Evolutionary conservation across 768 basidiomycete species (phyloP).

Genomic region (Mycena polygramma): DNA sequence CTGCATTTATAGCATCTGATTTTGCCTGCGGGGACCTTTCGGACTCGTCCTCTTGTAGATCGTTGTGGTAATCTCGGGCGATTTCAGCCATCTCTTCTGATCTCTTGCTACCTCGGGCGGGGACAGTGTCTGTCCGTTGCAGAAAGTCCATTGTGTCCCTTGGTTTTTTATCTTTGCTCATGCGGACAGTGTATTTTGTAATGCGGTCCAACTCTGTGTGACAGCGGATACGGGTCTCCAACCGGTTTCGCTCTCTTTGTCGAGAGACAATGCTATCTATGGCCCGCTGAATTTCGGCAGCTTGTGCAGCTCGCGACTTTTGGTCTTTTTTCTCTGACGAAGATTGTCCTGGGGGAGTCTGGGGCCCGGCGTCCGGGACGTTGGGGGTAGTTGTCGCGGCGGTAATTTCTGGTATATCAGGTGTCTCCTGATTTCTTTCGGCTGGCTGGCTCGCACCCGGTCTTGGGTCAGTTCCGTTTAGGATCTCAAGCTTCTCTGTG

Average conservation of each 20-base stretch:
- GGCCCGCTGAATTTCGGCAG: neutral
- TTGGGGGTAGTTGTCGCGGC: neutral
- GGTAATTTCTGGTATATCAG: too few relatives aligned
- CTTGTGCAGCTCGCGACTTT: neutral
- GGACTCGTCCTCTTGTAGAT: too few relatives aligned
- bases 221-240: neutral
- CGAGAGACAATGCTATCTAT: neutral
- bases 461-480: too few relatives aligned
- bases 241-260: neutral
- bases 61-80: conserved; percentile 21
- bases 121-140: neutral
- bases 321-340: neutral
- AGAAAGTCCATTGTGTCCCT: conserved; percentile 9
- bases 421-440: too few relatives aligned
- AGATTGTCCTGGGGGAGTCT: too few relatives aligned
- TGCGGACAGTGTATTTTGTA: conserved; percentile 12
- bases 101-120: neutral
- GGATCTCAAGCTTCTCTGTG: too few relatives aligned
- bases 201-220: conserved; percentile 10
- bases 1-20: too few relatives aligned
- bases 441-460: too few relatives aligned
- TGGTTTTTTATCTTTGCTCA: conserved; percentile 3
- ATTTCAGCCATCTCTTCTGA: conserved; percentile 28
- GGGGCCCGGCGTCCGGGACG: neutral
- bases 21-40: too few relatives aligned